These are phyloP conservation scores for Podila horticola DNA, from an alignment of 192 early-diverging fungal genomes.

Conservation along the genomic window DNA sequence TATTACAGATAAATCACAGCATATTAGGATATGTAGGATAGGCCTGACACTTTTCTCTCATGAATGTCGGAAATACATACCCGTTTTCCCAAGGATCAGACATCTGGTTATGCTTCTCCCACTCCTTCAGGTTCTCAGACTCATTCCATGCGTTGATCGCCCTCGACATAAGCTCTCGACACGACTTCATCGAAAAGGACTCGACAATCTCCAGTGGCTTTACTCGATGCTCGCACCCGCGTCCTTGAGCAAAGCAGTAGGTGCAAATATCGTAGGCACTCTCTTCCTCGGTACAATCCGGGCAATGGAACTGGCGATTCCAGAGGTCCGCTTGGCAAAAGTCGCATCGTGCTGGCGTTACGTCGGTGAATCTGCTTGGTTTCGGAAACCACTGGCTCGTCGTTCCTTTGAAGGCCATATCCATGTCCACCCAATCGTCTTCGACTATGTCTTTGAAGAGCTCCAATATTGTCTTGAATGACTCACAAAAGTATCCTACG, in stretches of 20 bases:
- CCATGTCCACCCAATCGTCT: constrained; percentile 38
- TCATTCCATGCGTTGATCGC: constrained; percentile 39
- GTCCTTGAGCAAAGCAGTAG: constrained; percentile 20
- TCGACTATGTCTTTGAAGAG: constrained; percentile 32
- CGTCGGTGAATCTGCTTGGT: constrained; percentile 10
- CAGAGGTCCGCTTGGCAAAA: constrained; percentile 37
- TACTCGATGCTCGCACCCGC: constrained; percentile 32
- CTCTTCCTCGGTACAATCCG: neutral
- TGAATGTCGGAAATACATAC: neutral
- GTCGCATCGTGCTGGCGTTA: constrained; percentile 29
- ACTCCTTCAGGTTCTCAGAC: constrained; percentile 14
- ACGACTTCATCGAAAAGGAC: constrained; percentile 30
- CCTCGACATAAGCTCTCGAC: neutral
- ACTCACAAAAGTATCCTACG: constrained; percentile 18
- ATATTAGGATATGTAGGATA: neutral
- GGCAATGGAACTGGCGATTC: constrained; percentile 38
- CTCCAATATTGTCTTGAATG: constrained; percentile 16
- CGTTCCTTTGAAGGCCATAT: neutral
- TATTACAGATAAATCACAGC: neutral
- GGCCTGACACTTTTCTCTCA: no score
- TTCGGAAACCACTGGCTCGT: neutral
- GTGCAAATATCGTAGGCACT: constrained; percentile 33
- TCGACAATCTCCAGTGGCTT: constrained; percentile 27
- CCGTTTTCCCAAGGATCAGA: constrained; percentile 16
- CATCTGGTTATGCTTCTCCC: neutral